Conservation (phyloP, 2,329 filamentous ascomycete genomes). For the Aspergillus ustus region DNA sequence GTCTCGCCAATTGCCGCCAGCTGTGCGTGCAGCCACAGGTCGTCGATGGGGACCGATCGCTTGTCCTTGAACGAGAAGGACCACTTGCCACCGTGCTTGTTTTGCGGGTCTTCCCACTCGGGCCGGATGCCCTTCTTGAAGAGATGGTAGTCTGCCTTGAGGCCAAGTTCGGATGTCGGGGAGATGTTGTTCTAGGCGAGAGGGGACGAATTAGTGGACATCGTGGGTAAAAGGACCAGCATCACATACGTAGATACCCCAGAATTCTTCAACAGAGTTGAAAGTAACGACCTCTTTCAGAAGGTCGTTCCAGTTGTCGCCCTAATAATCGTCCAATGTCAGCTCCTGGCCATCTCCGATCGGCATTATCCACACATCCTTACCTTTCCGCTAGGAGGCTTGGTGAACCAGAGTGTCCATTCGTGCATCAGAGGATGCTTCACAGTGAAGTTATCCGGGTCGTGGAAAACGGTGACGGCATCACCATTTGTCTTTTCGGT, state of each 20-base stretch:
- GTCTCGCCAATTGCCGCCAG: constrained; percentile 96
- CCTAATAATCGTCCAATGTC: constrained; percentile 55
- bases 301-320: constrained; percentile 98
- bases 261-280: constrained; percentile 98
- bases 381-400: constrained; percentile 95
- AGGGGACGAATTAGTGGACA: constrained; percentile 16
- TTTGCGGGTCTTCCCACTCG: constrained; percentile 98
- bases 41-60: constrained; percentile 86
- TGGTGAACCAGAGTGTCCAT: constrained; percentile 99
- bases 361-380: constrained; percentile 27
- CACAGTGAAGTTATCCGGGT: constrained; percentile 98
- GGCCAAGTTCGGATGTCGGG: constrained; percentile 88
- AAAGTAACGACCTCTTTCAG: constrained; percentile 99
- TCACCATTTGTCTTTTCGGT: constrained; percentile 52
- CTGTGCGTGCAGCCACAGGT: constrained; percentile 96
- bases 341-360: constrained; percentile 8
- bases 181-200: constrained; percentile 92
- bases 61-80: constrained; percentile 98
- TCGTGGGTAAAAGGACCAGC: background rate
- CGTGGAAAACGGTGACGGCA: constrained; percentile 92
- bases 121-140: constrained; percentile 98
- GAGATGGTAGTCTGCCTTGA: constrained; percentile 99
- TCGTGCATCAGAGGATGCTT: constrained; percentile 97
- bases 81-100: constrained; percentile 99
- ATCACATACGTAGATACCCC: constrained; percentile 91